Evolutionary conservation across 371 early-diverging fungal species (phyloP).

Genomic region (Scutellospora calospora): DNA sequence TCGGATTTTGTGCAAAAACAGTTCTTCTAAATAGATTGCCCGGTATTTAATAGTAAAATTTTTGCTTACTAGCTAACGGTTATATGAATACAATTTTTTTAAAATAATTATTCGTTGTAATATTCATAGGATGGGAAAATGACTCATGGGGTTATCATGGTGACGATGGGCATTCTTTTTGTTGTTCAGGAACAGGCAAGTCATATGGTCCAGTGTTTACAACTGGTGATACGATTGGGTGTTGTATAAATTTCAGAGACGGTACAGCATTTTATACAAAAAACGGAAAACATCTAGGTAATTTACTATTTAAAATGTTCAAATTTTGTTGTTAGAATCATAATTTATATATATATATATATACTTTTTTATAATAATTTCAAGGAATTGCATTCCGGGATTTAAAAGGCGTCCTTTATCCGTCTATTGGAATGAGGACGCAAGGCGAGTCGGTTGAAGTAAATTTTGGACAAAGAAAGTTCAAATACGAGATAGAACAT

Average conservation of each 20-base stretch:
- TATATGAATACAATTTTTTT: background rate
- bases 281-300: slow-evolving; percentile 87
- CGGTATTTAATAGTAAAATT: slow-evolving; percentile 57
- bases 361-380: slow-evolving; percentile 32
- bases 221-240: slow-evolving; percentile 93
- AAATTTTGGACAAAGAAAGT: slow-evolving; percentile 91
- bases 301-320: background rate
- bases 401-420: slow-evolving; percentile 70
- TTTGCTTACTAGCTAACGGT: too few relatives aligned
- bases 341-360: too few relatives aligned
- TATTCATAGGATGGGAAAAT: slow-evolving; percentile 74
- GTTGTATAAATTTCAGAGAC: slow-evolving; percentile 85
- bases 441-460: slow-evolving; percentile 84
- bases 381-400: slow-evolving; percentile 64
- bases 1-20: slow-evolving; percentile 76
- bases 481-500: slow-evolving; percentile 86
- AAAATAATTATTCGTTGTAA: background rate
- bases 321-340: too few relatives aligned
- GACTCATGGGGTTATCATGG: slow-evolving; percentile 91
- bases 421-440: slow-evolving; percentile 91
- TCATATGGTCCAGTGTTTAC: slow-evolving; percentile 91
- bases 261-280: slow-evolving; percentile 89
- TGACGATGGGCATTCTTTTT: slow-evolving; percentile 87
- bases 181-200: slow-evolving; percentile 81
- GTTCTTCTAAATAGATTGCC: slow-evolving; percentile 78